Evolutionary conservation across 1,284 basidiomycete species (phyloP), one percentile per base, ranked within the genome.

Genomic region (Papiliotrema terrestris): DNA sequence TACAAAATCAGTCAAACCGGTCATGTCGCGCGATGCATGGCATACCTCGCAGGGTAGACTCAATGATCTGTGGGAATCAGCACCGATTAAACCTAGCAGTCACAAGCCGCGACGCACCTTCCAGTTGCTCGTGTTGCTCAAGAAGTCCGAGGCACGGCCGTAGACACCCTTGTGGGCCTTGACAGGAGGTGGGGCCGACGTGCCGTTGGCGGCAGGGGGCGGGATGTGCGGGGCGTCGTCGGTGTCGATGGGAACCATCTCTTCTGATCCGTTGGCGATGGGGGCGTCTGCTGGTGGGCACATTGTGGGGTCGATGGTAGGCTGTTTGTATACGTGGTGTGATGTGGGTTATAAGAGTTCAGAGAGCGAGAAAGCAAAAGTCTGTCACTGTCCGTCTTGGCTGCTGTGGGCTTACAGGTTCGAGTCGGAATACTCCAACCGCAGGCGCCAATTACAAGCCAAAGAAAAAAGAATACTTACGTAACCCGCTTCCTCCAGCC

Each of bases 101-200:
- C 29, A 32, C 29, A 5, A 54, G 17, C 19, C 29, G n/a, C n/a
- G n/a, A 63, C 71, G 55, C 55, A 73, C 73, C 71, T 86, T 89
- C 80, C 93, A 95, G 79, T 94, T 94, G 53, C 84, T 87, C 63
- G 93, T 82, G 75, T 95, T 94, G 77, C 87, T 92, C 62, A 95
- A 78, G 76, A 94, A 94, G 77, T 95, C 92, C 20, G 88, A 84
- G 19, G 90, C 84, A 23, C 89, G 86, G 42, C 87, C 89, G 75
- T 94, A 95, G 44, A 90, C 87, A 74, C 91, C 92, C 61, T 79
- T 78, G 42, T 75, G 67, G 54, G 58, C 57, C 61, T 72, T 67
- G 57, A 71, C 69, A 15, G 62, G 65, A 13, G 67, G 68, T 4
- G 71, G 68, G 23, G 60, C 61, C 14, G 58, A 52, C 38, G 58